Conservation (phyloP, 345 rosid species). For the Cochlearia excelsa region DNA sequence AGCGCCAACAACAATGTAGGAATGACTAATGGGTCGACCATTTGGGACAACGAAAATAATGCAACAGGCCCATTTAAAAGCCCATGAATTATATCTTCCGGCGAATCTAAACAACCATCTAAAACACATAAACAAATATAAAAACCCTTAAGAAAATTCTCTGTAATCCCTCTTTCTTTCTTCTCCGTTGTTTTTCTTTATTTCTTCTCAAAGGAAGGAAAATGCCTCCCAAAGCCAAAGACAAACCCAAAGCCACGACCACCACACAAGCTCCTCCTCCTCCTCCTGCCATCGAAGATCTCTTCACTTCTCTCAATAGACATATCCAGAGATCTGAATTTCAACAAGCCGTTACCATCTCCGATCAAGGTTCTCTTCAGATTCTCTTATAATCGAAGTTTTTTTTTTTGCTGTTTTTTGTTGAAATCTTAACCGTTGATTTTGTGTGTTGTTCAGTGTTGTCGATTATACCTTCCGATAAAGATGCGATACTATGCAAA, state of each 20-base stretch:
- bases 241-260: constrained; percentile 46
- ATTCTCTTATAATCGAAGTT: no score
- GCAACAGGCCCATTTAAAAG: no score
- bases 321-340: constrained; percentile 63
- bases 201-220: not conserved
- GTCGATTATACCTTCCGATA: constrained; percentile 62
- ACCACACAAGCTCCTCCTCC: constrained; percentile 40
- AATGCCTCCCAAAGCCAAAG: constrained; percentile 76
- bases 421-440: not conserved
- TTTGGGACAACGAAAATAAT: no score
- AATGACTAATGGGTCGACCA: no score
- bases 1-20: no score
- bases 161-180: not conserved
- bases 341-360: constrained; percentile 57
- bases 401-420: no score
- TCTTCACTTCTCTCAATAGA: constrained; percentile 59
- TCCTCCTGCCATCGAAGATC: constrained; percentile 76
- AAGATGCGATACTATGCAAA: constrained; percentile 86
- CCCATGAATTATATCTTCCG: no score
- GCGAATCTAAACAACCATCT: no score
- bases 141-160: constrained; percentile 22
- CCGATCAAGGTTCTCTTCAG: constrained; percentile 59
- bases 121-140: no score
- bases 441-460: constrained; percentile 48
- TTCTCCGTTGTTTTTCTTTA: not conserved